Percentiles rank a stretch among this genome's conserved stretches.
Evolutionary conservation across 108 stramenopile genomes (phyloP).

Genomic region (Heterococcus sp.): DNA sequence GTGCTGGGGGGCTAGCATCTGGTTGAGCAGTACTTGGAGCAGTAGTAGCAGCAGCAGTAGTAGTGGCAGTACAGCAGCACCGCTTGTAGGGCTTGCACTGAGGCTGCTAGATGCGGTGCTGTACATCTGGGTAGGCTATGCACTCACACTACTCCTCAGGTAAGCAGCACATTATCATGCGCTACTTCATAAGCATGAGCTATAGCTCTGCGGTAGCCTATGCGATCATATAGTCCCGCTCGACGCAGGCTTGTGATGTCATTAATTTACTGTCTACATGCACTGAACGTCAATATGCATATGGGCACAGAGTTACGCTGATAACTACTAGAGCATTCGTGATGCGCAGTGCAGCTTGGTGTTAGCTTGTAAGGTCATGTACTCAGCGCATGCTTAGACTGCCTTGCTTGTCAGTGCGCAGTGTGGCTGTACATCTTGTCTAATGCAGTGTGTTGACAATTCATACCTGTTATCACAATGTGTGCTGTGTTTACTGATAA

Average conservation of each 20-base stretch:
- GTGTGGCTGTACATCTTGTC: background rate
- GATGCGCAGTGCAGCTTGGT: background rate
- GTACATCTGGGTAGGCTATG: conserved; percentile 74
- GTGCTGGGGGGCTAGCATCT: conserved; percentile 1
- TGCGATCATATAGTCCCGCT: no score
- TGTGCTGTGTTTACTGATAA: background rate
- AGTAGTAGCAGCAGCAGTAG: no score
- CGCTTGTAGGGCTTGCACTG: conserved; percentile 14
- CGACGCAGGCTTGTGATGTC: background rate
- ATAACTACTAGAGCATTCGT: background rate
- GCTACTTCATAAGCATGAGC: background rate
- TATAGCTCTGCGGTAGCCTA: background rate
- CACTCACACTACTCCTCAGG: conserved; percentile 55
- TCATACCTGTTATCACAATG: background rate
- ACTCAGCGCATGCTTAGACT: background rate
- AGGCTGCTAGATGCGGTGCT: conserved; percentile 64
- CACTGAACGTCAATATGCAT: no score
- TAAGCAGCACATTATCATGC: conserved; percentile 6
- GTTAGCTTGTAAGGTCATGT: no score
- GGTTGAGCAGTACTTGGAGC: background rate
- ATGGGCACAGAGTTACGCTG: background rate
- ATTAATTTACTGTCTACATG: background rate
- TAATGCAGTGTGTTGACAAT: background rate
- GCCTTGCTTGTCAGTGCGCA: background rate
- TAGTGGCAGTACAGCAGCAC: background rate